Percentiles rank a stretch among this genome's conserved stretches.
Conservation (phyloP, 2,329 filamentous ascomycete genomes). For the Westerdykella sp. region DNA sequence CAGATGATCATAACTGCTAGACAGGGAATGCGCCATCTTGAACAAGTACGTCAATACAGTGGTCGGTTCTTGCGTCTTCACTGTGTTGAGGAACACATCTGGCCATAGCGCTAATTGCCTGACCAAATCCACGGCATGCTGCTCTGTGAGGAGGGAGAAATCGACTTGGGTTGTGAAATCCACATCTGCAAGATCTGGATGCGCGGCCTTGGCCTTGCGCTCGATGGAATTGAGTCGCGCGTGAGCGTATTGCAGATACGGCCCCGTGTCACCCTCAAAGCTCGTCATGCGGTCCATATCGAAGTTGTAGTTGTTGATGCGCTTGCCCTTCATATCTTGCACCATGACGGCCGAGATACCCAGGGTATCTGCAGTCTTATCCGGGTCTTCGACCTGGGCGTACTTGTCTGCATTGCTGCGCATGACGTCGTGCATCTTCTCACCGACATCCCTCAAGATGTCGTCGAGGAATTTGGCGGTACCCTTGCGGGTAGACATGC, state of each 20-base stretch:
- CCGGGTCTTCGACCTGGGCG: constrained; percentile 77
- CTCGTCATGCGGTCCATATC: constrained; percentile 77
- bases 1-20: constrained; percentile 74
- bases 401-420: constrained; percentile 86
- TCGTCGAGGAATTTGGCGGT: constrained; percentile 44
- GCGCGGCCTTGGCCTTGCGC: constrained; percentile 47
- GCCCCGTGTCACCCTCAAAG: constrained; percentile 79
- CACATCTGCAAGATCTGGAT: constrained; percentile 45
- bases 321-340: constrained; percentile 95
- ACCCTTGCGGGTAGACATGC: constrained; percentile 59
- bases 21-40: constrained; percentile 77
- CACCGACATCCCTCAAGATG: constrained; percentile 57
- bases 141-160: constrained; percentile 61
- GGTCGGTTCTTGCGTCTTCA: constrained; percentile 73
- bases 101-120: constrained; percentile 78
- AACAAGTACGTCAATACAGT: constrained; percentile 69
- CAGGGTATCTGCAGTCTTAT: constrained; percentile 73
- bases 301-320: constrained; percentile 64
- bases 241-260: constrained; percentile 79
- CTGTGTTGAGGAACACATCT: constrained; percentile 74
- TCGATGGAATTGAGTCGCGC: constrained; percentile 44
- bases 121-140: constrained; percentile 66
- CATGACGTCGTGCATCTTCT: constrained; percentile 99
- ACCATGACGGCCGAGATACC: constrained; percentile 97
- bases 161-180: constrained; percentile 62